Percentiles rank a stretch among this genome's conserved stretches.
phyloP scores from a whole-genome alignment of 768 basidiomycete genomes.

The Thelephora ganbajun region DNA sequence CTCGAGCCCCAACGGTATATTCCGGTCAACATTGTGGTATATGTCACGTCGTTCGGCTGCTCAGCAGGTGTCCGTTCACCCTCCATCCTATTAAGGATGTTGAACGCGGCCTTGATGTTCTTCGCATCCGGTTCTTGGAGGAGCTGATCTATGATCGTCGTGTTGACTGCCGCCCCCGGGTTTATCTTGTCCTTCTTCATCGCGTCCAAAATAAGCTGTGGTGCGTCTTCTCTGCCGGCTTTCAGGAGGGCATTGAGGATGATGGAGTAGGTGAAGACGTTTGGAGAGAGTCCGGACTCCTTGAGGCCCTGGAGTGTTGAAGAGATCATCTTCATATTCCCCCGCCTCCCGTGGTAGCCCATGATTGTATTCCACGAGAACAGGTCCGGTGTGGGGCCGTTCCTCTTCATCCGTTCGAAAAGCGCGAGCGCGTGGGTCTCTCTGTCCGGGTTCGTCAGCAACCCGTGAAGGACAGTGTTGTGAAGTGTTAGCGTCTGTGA shows the following conservation, averaged over 20 bases:
- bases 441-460: slow-evolving; percentile 29
- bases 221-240: slow-evolving; percentile 52
- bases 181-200: slow-evolving; percentile 68
- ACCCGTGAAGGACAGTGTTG: slow-evolving; percentile 63
- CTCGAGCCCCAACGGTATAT: slow-evolving; percentile 48
- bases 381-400: slow-evolving; percentile 54
- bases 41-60: slow-evolving; percentile 67
- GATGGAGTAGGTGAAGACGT: slow-evolving; percentile 80
- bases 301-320: slow-evolving; percentile 43
- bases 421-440: slow-evolving; percentile 21
- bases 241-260: slow-evolving; percentile 68
- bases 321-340: slow-evolving; percentile 50
- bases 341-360: slow-evolving; percentile 44
- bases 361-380: slow-evolving; percentile 76
- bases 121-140: slow-evolving; percentile 39
- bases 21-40: slow-evolving; percentile 65
- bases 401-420: slow-evolving; percentile 22
- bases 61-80: slow-evolving; percentile 22
- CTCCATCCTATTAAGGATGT: slow-evolving; percentile 71
- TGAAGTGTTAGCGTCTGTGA: slow-evolving; percentile 30
- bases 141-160: slow-evolving; percentile 65
- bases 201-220: slow-evolving; percentile 43
- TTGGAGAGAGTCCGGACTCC: slow-evolving; percentile 41
- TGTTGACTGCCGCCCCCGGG: slow-evolving; percentile 67
- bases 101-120: slow-evolving; percentile 47